Evolutionary conservation across 495 filamentous ascomycete genomes (phyloP).

Genomic region (Podospora pseudopauciseta): DNA sequence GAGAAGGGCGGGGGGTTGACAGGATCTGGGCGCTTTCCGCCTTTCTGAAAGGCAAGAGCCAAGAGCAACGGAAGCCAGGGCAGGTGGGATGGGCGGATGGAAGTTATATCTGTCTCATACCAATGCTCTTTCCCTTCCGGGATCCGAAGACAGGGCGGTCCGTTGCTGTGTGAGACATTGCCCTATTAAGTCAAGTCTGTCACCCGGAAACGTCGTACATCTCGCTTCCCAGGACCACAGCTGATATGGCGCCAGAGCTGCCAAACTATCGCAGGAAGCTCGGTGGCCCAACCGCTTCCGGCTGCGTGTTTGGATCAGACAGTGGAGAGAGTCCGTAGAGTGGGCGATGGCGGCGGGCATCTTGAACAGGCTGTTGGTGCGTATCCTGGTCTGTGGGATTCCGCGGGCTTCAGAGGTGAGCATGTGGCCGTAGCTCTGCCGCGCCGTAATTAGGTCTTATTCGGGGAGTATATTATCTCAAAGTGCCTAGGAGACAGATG

Average conservation of each 20-base stretch:
- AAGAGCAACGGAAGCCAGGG: constrained; percentile 16
- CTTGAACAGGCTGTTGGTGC: background rate
- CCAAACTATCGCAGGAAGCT: background rate
- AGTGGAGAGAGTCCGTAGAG: constrained; percentile 34
- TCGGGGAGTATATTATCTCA: constrained; percentile 2
- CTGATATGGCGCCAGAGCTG: background rate
- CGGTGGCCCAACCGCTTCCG: background rate
- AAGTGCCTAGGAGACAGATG: background rate
- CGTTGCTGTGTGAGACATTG: constrained; percentile 16
- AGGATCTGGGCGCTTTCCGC: background rate
- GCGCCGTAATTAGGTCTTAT: constrained; percentile 1
- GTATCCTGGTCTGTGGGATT: constrained; percentile 16
- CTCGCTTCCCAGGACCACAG: background rate
- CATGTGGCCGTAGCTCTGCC: constrained; percentile 3
- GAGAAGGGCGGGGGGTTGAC: background rate
- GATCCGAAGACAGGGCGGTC: constrained; percentile 19
- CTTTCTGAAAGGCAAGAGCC: constrained; percentile 11
- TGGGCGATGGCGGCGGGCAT: constrained; percentile 7
- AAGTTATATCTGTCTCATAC: constrained; percentile 21
- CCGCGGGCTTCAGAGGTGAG: background rate
- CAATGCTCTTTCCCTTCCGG: constrained; percentile 17
- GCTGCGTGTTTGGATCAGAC: constrained; percentile 20
- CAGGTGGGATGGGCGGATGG: constrained; percentile 8
- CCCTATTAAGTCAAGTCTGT: constrained; percentile 23
- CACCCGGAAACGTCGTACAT: constrained; percentile 23